Conservation (phyloP, 768 basidiomycete genomes). For the Harrya chromipes region DNA sequence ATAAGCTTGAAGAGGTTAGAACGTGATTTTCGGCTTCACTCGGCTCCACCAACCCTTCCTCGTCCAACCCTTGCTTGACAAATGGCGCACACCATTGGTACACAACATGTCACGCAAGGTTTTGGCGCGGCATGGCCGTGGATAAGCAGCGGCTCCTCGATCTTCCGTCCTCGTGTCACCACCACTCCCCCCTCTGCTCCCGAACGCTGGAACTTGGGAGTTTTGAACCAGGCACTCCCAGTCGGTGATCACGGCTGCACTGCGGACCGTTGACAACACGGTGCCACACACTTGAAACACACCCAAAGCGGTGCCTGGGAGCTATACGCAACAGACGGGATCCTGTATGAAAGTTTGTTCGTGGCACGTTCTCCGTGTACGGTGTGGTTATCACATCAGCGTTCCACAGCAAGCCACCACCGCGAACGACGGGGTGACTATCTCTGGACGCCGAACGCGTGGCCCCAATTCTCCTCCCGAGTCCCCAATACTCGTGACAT, state of each 20-base stretch:
- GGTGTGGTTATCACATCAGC: not conserved
- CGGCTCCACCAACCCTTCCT: not conserved
- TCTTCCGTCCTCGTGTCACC: conserved; percentile 1
- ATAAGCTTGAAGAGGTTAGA: conserved; percentile 12
- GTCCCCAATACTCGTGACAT: conserved; percentile 1
- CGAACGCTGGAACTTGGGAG: not conserved
- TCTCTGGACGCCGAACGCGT: not conserved
- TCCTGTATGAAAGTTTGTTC: too few relatives aligned
- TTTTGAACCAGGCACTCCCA: too few relatives aligned
- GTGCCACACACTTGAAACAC: conserved; percentile 1
- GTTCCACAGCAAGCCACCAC: conserved; percentile 6
- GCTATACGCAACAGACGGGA: too few relatives aligned
- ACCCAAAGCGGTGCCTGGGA: not conserved
- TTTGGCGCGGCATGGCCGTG: too few relatives aligned
- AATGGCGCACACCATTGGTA: too few relatives aligned
- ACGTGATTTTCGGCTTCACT: conserved; percentile 4
- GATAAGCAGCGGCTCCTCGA: too few relatives aligned
- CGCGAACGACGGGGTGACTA: not conserved
- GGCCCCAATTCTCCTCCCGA: not conserved
- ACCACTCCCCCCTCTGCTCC: not conserved
- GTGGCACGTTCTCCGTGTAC: too few relatives aligned
- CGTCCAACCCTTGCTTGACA: too few relatives aligned
- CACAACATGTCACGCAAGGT: too few relatives aligned
- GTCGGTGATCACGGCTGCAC: conserved; percentile 22
- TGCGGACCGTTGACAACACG: conserved; percentile 10